phyloP scores from a whole-genome alignment of 2,329 filamentous ascomycete genomes.

The Cladophialophora exuberans region DNA sequence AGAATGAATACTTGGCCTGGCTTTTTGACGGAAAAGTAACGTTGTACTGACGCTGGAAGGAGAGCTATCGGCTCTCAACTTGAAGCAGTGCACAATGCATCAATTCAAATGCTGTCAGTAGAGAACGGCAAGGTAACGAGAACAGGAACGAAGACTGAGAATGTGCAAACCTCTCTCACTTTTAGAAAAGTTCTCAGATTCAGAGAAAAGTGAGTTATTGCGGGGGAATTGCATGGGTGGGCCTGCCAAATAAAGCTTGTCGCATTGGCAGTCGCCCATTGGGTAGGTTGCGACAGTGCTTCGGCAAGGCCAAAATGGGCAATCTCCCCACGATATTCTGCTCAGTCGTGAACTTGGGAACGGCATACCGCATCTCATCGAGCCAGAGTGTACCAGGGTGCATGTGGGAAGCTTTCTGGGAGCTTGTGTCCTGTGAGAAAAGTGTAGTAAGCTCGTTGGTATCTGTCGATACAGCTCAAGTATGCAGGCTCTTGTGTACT shows the following conservation, averaged over 20 bases:
- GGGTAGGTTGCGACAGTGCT: neutral
- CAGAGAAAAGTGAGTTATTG: too few species aligned
- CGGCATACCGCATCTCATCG: too few species aligned
- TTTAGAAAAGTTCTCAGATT: too few species aligned
- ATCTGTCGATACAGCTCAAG: too few species aligned
- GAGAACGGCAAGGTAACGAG: slow-evolving; percentile 2
- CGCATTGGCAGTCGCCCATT: neutral
- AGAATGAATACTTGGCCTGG: slow-evolving; percentile 3
- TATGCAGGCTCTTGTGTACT: too few species aligned
- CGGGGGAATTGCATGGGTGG: neutral
- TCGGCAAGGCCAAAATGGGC: neutral
- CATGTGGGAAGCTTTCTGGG: too few species aligned
- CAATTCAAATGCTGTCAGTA: neutral
- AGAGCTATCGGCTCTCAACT: slow-evolving; percentile 1
- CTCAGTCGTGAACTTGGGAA: too few species aligned
- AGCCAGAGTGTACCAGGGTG: too few species aligned
- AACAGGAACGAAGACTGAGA: neutral
- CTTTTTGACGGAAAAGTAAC: slow-evolving; percentile 1
- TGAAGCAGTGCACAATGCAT: neutral
- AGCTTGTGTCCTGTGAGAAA: too few species aligned
- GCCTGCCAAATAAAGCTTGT: slow-evolving; percentile 3
- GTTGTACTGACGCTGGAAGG: slow-evolving; percentile 3
- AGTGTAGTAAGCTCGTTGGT: too few species aligned
- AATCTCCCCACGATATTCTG: too few species aligned
- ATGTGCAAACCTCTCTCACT: neutral